Evolutionary conservation across 2,329 filamentous ascomycete species (phyloP).

Genomic region (Xylaria sp.): DNA sequence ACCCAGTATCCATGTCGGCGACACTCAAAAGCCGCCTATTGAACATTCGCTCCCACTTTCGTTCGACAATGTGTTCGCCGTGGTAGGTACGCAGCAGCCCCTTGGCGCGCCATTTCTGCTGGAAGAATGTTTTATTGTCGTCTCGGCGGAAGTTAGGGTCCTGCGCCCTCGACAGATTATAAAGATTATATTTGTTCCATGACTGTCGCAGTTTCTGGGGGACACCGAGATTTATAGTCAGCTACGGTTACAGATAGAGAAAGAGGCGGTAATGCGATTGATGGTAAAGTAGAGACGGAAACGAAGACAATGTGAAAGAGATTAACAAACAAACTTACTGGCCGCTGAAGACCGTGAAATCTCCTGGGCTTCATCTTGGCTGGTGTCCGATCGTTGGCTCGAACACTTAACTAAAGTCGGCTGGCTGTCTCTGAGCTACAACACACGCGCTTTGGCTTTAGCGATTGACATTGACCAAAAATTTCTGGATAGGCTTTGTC

Average conservation of each 20-base stretch:
- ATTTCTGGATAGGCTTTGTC: conserved; percentile 41
- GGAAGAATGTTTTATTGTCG: conserved; percentile 80
- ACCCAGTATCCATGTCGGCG: conserved; percentile 83
- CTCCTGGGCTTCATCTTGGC: conserved; percentile 66
- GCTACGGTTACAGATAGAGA: conserved; percentile 12
- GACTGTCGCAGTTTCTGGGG: conserved; percentile 89
- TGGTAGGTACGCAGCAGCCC: conserved; percentile 86
- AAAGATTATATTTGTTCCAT: conserved; percentile 98
- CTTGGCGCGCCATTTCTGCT: conserved; percentile 98
- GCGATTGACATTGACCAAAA: conserved; percentile 35
- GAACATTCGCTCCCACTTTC: conserved; percentile 95
- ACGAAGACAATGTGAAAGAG: too few relatives aligned
- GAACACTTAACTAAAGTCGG: conserved; percentile 30
- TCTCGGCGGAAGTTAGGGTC: conserved; percentile 56
- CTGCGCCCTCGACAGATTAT: conserved; percentile 76
- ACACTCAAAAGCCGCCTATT: conserved; percentile 82
- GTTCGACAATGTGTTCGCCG: conserved; percentile 92
- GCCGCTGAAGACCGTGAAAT: conserved; percentile 74
- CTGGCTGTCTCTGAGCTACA: conserved; percentile 16
- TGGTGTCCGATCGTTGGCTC: conserved; percentile 34
- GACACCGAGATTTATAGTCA: conserved; percentile 15
- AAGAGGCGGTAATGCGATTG: conserved; percentile 10
- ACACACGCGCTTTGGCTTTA: conserved; percentile 3
- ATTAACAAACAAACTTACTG: conserved; percentile 64
- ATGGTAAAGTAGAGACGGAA: neutral